phyloP scores from a whole-genome alignment of 2,329 filamentous ascomycete species.

The Ophiostoma populinum region DNA sequence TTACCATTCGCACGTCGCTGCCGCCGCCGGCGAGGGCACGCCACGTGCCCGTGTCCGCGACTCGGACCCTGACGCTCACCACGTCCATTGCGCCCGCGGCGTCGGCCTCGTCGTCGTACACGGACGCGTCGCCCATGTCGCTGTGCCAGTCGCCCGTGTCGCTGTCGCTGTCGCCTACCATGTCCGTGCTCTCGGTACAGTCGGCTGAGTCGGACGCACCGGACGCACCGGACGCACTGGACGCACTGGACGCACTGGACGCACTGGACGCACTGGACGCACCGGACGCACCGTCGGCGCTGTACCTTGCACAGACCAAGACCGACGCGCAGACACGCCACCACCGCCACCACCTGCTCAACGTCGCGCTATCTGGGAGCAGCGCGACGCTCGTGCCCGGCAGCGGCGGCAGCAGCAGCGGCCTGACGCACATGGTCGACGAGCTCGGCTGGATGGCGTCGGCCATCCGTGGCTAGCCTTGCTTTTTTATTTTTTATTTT shows the following conservation, averaged over 20 bases:
- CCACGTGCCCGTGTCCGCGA: background rate
- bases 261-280: no score
- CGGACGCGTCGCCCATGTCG: no score
- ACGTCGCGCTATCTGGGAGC: constrained; percentile 11
- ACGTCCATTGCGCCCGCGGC: constrained; percentile 3
- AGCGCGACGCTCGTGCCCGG: constrained; percentile 17
- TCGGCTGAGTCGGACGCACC: no score
- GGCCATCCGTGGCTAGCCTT: constrained; percentile 19
- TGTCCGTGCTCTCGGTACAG: background rate
- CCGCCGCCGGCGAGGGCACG: constrained; percentile 5
- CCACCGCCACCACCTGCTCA: constrained; percentile 15
- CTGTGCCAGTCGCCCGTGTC: constrained; percentile 3
- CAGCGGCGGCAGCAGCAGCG: constrained; percentile 14
- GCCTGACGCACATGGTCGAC: constrained; percentile 17
- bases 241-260: no score
- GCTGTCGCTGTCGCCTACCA: constrained; percentile 1
- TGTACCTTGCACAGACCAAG: no score
- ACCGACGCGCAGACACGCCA: constrained; percentile 1
- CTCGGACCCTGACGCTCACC: no score
- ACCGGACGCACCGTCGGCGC: no score
- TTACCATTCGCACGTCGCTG: constrained; percentile 1
- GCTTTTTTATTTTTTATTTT: background rate
- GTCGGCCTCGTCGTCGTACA: constrained; percentile 5
- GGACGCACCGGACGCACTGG: no score
- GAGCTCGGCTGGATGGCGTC: constrained; percentile 37